Conservation (phyloP, 495 filamentous ascomycete genomes). For the Jackrogersella minutella region DNA sequence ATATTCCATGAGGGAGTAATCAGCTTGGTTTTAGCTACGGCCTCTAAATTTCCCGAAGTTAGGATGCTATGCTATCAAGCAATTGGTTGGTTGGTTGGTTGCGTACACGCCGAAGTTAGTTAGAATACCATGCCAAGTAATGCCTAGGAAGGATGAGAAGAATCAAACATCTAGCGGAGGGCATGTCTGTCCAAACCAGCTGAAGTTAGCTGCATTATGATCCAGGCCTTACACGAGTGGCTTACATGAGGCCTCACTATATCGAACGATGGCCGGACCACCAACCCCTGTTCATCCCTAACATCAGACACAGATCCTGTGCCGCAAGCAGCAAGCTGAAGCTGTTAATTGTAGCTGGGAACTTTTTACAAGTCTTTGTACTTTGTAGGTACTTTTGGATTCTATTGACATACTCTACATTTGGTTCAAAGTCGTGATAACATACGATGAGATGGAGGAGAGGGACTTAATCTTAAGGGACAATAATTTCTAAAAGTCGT, state of each 20-base stretch:
- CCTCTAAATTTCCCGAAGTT: background rate
- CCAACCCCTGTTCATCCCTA: background rate
- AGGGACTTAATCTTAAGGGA: background rate
- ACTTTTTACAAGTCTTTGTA: background rate
- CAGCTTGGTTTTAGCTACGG: background rate
- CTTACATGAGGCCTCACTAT: slow-evolving; percentile 1
- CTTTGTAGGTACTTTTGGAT: background rate
- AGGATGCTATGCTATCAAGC: background rate
- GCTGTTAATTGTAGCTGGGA: background rate
- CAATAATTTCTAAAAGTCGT: background rate
- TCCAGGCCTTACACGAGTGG: too few relatives aligned
- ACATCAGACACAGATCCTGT: slow-evolving; percentile 19
- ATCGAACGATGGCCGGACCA: slow-evolving; percentile 26
- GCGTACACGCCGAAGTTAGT: background rate
- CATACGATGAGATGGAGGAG: background rate
- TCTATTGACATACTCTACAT: background rate
- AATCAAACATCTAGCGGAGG: background rate
- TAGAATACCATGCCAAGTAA: background rate
- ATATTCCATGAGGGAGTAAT: background rate
- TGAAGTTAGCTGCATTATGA: background rate
- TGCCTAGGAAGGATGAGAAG: background rate
- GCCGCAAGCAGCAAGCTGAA: slow-evolving; percentile 7
- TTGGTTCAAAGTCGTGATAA: background rate
- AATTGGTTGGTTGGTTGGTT: background rate
- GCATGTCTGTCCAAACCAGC: background rate